Evolutionary conservation across 495 filamentous ascomycete species (phyloP).

Genomic region (Chaetomium cochliodes): DNA sequence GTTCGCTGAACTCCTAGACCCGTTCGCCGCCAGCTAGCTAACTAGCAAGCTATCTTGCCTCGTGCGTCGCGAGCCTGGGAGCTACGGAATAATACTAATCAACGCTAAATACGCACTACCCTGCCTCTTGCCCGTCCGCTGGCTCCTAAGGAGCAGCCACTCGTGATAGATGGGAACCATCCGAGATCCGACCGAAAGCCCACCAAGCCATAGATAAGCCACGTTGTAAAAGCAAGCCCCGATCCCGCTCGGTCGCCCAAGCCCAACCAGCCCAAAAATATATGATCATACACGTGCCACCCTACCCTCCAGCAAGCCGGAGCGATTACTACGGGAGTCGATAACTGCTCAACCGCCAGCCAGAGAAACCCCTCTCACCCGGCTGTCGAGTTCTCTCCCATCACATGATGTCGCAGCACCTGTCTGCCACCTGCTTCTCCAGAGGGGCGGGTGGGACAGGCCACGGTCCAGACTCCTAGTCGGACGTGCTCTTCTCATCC

Average conservation of each 20-base stretch:
- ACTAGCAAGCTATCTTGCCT: not conserved
- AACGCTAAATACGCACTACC: not conserved
- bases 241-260: not conserved
- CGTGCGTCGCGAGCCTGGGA: not conserved
- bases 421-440: not conserved
- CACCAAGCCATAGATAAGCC: not conserved
- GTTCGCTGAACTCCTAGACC: conserved; percentile 6
- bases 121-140: not conserved
- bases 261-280: not conserved
- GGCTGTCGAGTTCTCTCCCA: too few relatives aligned
- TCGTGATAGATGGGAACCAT: not conserved
- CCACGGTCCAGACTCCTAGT: conserved; percentile 23
- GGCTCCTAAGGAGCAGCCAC: not conserved
- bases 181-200: not conserved
- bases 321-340: not conserved
- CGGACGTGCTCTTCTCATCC: conserved; percentile 30
- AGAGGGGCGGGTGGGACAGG: not conserved
- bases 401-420: conserved; percentile 28
- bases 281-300: not conserved
- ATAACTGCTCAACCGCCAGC: not conserved
- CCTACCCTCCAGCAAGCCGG: not conserved
- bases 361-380: not conserved
- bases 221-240: not conserved
- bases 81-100: not conserved
- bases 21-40: not conserved